Percentiles rank a stretch among this genome's conserved stretches.
Evolutionary conservation across 306 rosid genomes (phyloP).

Genomic region (Castanea crenata): DNA sequence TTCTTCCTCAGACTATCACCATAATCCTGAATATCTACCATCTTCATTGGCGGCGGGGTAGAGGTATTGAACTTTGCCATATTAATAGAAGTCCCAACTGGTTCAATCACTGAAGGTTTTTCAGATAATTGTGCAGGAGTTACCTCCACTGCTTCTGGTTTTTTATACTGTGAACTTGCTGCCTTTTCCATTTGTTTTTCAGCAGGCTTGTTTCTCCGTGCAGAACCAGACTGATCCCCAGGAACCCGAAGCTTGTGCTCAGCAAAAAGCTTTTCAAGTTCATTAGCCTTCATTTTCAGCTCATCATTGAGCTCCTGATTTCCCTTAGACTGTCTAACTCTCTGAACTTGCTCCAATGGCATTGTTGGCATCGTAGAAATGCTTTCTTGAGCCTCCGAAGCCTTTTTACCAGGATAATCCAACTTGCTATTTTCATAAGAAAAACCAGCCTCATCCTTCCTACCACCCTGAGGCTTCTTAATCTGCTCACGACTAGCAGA

Average conservation of each 20-base stretch:
- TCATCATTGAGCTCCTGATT: slow-evolving; percentile 90
- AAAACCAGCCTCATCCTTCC: slow-evolving; percentile 45
- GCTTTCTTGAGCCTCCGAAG: slow-evolving; percentile 44
- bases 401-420: slow-evolving; percentile 43
- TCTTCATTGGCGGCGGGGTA: slow-evolving; percentile 32
- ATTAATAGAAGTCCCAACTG: slow-evolving; percentile 40
- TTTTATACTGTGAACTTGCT: slow-evolving; percentile 42
- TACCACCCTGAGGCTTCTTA: slow-evolving; percentile 44
- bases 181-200: slow-evolving; percentile 54
- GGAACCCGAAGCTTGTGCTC: slow-evolving; percentile 97
- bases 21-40: slow-evolving; percentile 40
- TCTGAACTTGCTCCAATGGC: slow-evolving; percentile 62
- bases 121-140: slow-evolving; percentile 43
- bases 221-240: slow-evolving; percentile 73
- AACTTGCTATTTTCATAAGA: slow-evolving; percentile 41
- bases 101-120: slow-evolving; percentile 37
- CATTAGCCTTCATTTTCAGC: slow-evolving; percentile 92
- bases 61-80: slow-evolving; percentile 28
- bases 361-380: slow-evolving; percentile 20
- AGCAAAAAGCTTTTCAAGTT: slow-evolving; percentile 94
- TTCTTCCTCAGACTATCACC: slow-evolving; percentile 52
- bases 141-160: slow-evolving; percentile 46
- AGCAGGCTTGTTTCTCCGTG: slow-evolving; percentile 53
- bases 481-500: slow-evolving; percentile 36
- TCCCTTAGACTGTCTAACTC: slow-evolving; percentile 81